Conservation (phyloP, 1,284 basidiomycete genomes). For the Malassezia restricta region DNA sequence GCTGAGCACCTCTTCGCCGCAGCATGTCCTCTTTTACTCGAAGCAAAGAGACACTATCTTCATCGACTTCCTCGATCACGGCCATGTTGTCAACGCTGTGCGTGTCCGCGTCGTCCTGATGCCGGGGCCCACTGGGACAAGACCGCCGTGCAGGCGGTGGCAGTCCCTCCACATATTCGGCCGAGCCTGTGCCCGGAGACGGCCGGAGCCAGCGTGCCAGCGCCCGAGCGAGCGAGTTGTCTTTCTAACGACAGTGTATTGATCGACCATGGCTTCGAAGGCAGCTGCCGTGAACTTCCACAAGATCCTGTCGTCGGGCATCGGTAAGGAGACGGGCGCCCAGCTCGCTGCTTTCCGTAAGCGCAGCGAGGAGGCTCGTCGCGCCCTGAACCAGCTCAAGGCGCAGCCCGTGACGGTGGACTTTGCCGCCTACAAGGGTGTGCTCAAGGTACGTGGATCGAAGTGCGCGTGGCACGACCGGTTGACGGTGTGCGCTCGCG, state of each 20-base stretch:
- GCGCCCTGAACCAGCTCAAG: slow-evolving; percentile 59
- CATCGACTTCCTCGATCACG: slow-evolving; percentile 5
- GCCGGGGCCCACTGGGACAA: background rate
- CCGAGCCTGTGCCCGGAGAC: slow-evolving; percentile 14
- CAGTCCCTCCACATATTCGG: slow-evolving; percentile 2
- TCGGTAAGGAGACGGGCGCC: slow-evolving; percentile 44
- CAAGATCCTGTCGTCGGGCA: slow-evolving; percentile 37
- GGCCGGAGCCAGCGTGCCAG: slow-evolving; percentile 5
- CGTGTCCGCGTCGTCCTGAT: background rate
- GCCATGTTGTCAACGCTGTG: slow-evolving; percentile 3
- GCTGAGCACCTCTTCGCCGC: background rate
- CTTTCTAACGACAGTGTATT: background rate
- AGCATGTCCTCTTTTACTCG: background rate
- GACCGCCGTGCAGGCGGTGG: background rate
- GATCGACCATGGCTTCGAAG: slow-evolving; percentile 26
- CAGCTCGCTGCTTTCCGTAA: slow-evolving; percentile 91
- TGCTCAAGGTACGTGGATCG: slow-evolving; percentile 50
- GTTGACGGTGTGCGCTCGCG: no score
- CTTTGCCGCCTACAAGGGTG: slow-evolving; percentile 75
- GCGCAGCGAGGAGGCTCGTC: slow-evolving; percentile 77
- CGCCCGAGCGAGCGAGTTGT: background rate
- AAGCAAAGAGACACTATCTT: background rate
- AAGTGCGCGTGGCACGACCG: background rate
- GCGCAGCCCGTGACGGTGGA: slow-evolving; percentile 68
- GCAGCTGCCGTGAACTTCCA: slow-evolving; percentile 34